A percentile compares a stretch with the other conserved stretches of the same genome.
phyloP scores from a whole-genome alignment of 116 monocot species.

The Cymodocea nodosa region DNA sequence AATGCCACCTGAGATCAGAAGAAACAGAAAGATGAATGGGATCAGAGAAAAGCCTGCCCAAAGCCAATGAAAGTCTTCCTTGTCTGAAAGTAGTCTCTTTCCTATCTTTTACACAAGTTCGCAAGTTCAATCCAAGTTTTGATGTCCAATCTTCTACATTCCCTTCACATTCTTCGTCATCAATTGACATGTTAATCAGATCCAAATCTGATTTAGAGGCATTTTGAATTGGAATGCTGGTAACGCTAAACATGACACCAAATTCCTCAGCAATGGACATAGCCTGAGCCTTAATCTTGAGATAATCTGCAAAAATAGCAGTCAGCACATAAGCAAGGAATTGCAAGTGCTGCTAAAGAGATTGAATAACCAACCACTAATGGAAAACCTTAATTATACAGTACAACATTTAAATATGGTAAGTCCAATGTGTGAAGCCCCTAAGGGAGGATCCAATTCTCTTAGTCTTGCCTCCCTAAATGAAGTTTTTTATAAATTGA shows the following conservation, averaged over 20 bases:
- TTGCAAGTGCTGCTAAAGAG: not conserved
- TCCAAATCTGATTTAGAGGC: constrained; percentile 51
- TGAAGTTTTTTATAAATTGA: too few species aligned
- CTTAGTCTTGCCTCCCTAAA: too few species aligned
- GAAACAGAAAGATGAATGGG: constrained; percentile 16
- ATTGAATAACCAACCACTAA: not conserved
- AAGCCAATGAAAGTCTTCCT: constrained; percentile 34
- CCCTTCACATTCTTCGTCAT: constrained; percentile 58
- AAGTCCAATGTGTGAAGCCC: too few species aligned
- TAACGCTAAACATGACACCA: constrained; percentile 20
- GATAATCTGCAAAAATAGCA: constrained; percentile 40
- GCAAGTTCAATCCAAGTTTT: constrained; percentile 62
- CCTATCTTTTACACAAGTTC: constrained; percentile 39
- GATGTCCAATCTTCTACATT: constrained; percentile 77
- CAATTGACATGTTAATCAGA: constrained; percentile 68
- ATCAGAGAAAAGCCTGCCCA: constrained; percentile 39
- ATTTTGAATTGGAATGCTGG: constrained; percentile 40
- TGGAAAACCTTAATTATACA: too few species aligned
- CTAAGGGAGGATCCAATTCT: too few species aligned
- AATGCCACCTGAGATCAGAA: constrained; percentile 55
- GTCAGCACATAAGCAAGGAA: not conserved
- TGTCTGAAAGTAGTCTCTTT: constrained; percentile 38
- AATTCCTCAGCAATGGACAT: constrained; percentile 60
- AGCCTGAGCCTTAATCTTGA: constrained; percentile 68
- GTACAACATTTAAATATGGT: too few species aligned